These are phyloP conservation scores for Magnaporthales sp. DNA, from an alignment of 2,329 filamentous ascomycete genomes.

Conservation along the genomic window DNA sequence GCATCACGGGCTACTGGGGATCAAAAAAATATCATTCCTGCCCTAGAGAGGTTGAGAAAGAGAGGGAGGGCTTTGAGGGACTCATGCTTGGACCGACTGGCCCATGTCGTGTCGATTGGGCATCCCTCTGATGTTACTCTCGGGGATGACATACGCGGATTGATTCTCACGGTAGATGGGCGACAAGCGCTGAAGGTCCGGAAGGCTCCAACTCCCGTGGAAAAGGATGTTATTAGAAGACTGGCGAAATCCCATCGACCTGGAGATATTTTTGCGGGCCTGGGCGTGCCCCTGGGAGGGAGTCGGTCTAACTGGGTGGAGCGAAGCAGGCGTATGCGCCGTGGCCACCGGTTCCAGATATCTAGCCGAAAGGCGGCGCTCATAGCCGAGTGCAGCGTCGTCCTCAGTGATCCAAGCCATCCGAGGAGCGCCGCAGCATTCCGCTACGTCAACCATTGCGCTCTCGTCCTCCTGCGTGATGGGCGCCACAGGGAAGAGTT, in stretches of 20 bases:
- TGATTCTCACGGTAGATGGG: neutral
- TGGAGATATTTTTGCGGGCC: neutral
- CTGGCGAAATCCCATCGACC: neutral
- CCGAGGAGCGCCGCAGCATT: slow-evolving; percentile 17
- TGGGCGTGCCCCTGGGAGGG: neutral
- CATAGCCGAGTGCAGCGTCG: slow-evolving; percentile 12
- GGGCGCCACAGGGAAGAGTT: neutral
- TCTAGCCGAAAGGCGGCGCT: slow-evolving; percentile 11
- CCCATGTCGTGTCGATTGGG: neutral
- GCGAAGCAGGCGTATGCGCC: neutral
- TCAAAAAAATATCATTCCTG: neutral
- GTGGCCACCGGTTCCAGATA: neutral
- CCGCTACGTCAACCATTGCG: slow-evolving; percentile 22
- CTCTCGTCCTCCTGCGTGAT: neutral
- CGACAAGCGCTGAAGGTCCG: neutral
- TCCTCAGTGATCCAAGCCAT: slow-evolving; percentile 12
- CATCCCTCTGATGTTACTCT: neutral
- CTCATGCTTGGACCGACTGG: neutral
- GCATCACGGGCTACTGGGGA: neutral
- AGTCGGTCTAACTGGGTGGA: neutral
- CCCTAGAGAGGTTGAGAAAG: neutral
- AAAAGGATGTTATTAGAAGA: neutral
- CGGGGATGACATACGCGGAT: neutral
- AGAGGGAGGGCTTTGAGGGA: neutral
- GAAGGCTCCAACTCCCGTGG: neutral